These are phyloP conservation scores for Sphaerostilbella broomeana DNA, from an alignment of 2,329 filamentous ascomycete species.

Conservation along the genomic window DNA sequence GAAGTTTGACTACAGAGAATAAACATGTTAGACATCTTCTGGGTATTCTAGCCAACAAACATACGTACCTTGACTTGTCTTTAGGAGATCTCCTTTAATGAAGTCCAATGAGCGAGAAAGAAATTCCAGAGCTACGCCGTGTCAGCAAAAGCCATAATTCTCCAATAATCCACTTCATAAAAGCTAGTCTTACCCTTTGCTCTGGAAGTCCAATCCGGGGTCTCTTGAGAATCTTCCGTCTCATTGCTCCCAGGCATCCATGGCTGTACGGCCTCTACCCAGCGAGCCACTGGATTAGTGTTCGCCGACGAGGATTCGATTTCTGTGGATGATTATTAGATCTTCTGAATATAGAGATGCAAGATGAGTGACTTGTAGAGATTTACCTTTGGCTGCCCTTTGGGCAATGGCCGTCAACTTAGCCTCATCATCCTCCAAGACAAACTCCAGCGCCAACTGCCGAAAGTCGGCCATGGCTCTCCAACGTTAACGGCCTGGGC, in stretches of 20 bases:
- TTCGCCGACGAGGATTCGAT: slow-evolving; percentile 38
- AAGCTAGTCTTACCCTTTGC: slow-evolving; percentile 38
- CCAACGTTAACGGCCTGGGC: too few species aligned
- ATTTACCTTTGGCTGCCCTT: slow-evolving; percentile 38
- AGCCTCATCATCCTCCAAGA: slow-evolving; percentile 43
- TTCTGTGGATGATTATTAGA: slow-evolving; percentile 24
- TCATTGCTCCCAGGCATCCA: slow-evolving; percentile 44
- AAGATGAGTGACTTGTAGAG: not conserved
- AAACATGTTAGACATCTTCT: not conserved
- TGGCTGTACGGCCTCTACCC: slow-evolving; percentile 48
- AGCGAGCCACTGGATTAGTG: slow-evolving; percentile 44
- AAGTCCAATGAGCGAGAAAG: slow-evolving; percentile 46
- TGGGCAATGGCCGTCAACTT: slow-evolving; percentile 35
- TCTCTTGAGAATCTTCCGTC: slow-evolving; percentile 34
- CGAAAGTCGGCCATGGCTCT: slow-evolving; percentile 43
- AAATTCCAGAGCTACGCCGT: slow-evolving; percentile 45
- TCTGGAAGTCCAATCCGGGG: slow-evolving; percentile 46
- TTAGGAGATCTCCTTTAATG: slow-evolving; percentile 40
- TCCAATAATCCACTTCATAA: not conserved
- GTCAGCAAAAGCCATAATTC: slow-evolving; percentile 7
- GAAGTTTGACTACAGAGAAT: slow-evolving; percentile 33
- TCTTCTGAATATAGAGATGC: not conserved
- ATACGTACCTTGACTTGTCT: slow-evolving; percentile 41
- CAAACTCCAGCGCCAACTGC: slow-evolving; percentile 48
- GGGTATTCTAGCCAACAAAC: not conserved